Base-by-base conservation (phyloP, 139 green algal genomes). In the Tetradesmus obliquus region DNA sequence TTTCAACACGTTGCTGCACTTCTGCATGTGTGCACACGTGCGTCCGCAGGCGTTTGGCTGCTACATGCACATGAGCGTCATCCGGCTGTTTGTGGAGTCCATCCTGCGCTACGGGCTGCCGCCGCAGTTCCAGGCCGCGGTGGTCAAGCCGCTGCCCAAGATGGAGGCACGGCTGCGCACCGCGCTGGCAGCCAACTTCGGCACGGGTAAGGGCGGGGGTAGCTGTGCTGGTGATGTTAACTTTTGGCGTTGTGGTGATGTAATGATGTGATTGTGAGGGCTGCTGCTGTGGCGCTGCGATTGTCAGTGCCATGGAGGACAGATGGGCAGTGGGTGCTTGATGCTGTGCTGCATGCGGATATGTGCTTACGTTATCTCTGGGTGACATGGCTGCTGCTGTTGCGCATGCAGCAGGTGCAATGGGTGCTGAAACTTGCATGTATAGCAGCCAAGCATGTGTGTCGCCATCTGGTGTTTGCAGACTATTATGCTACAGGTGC, bases 71-170 rank as follows among this genome's bases (percentile, higher is more conserved):
- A 92, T 99, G 20, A 96, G 92, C 22, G 96, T 97, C 0, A 95
- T 99, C 54, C 95, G 98, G 17, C 91, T 99, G 32, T 99, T 99
- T 94, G 97, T 98, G 71, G 98, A 99, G 94, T 98, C 95, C 94
- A 99, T 99, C 69, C 93, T 99, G 91, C 95, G 98, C 5, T 99
- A 99, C 92, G 98, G 98, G 19, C 95, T 99, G 87, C 98, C 98
- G 13, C 98, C 98, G 3, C 93, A 96, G 58, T 97, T 97, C 86
- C 93, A 97, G 79, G 95, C 96, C 0, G 96, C 94, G 1, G 89
- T 99, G 2, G 95, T 99, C 69, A 94, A 96, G 90, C 97, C 98
- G 13, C 91, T 94, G 45, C 89, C 94, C 3, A 98, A 97, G 93
- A 60, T 84, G 69, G 93, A 96, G 58, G 91, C 62, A 10, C 95